Conservation (phyloP, 2,329 filamentous ascomycete genomes). For the Amylocarpus encephaloides region DNA sequence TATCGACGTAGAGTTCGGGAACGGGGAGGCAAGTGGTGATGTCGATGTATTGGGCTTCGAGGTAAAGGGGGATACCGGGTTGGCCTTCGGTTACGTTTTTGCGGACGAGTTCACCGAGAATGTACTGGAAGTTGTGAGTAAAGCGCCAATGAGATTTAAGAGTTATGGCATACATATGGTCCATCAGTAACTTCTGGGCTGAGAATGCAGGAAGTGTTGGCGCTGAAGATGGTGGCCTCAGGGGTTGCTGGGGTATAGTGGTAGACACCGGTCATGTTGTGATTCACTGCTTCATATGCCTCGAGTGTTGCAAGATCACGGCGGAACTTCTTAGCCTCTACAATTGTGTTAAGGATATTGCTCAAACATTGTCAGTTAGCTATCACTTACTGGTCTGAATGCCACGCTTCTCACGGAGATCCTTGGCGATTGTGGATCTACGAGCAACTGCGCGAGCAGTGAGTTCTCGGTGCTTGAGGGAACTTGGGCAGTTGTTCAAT, state of each 20-base stretch:
- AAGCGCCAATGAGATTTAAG: no score
- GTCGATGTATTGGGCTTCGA: constrained; percentile 45
- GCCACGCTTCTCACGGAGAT: constrained; percentile 30
- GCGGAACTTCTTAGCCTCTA: constrained; percentile 20
- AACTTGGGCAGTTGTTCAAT: constrained; percentile 33
- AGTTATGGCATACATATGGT: constrained; percentile 29
- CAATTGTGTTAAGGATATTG: not conserved
- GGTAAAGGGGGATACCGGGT: constrained; percentile 39
- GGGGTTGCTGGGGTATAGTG: constrained; percentile 33
- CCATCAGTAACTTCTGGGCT: constrained; percentile 31
- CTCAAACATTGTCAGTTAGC: not conserved
- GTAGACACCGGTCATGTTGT: constrained; percentile 1
- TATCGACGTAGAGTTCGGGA: constrained; percentile 40
- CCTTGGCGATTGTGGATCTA: constrained; percentile 30
- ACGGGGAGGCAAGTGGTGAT: constrained; percentile 7
- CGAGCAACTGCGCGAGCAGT: constrained; percentile 32
- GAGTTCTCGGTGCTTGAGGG: constrained; percentile 33
- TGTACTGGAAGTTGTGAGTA: constrained; percentile 25
- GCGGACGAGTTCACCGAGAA: constrained; percentile 35
- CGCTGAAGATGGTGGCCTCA: constrained; percentile 18
- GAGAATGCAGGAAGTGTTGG: constrained; percentile 29
- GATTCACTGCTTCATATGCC: constrained; percentile 13
- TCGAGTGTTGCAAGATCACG: constrained; percentile 23
- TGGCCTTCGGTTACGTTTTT: constrained; percentile 36
- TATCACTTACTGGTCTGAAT: constrained; percentile 14